These are phyloP conservation scores for Lolium multiflorum DNA, from an alignment of 176 grass and related monocot species.

Conservation along the genomic window DNA sequence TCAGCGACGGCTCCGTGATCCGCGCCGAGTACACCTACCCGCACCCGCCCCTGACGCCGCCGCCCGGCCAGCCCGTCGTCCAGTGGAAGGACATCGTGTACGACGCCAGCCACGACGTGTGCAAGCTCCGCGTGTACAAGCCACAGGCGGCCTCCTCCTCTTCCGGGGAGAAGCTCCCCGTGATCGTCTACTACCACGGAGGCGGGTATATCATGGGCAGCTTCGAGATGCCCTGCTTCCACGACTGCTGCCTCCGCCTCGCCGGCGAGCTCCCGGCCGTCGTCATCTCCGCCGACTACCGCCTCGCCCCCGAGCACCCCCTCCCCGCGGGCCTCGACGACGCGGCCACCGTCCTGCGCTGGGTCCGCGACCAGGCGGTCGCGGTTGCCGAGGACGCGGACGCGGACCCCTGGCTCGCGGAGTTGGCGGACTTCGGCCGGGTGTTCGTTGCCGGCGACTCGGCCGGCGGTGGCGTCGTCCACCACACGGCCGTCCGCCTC, in stretches of 20 bases:
- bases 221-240: constrained; percentile 32
- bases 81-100: constrained; percentile 45
- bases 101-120: constrained; percentile 21
- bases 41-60: neutral
- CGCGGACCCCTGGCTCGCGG: constrained; percentile 44
- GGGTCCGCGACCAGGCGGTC: constrained; percentile 30
- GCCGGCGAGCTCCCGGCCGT: constrained; percentile 46
- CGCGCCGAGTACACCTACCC: neutral
- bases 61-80: neutral
- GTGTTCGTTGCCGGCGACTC: constrained; percentile 50
- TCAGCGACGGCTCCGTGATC: constrained; percentile 44
- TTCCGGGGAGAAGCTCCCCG: constrained; percentile 28
- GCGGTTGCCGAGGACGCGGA: neutral
- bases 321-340: constrained; percentile 62
- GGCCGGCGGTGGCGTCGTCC: constrained; percentile 45
- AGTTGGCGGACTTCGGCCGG: constrained; percentile 34
- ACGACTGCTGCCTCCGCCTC: constrained; percentile 45
- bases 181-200: constrained; percentile 52
- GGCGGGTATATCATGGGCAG: constrained; percentile 45
- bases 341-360: constrained; percentile 29
- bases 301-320: constrained; percentile 65
- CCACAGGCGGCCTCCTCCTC: neutral
- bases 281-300: constrained; percentile 68
- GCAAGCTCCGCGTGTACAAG: constrained; percentile 45
- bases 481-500: constrained; percentile 44